These are phyloP conservation scores for Viola odorata DNA, from an alignment of 345 rosid species.

Conservation along the genomic window DNA sequence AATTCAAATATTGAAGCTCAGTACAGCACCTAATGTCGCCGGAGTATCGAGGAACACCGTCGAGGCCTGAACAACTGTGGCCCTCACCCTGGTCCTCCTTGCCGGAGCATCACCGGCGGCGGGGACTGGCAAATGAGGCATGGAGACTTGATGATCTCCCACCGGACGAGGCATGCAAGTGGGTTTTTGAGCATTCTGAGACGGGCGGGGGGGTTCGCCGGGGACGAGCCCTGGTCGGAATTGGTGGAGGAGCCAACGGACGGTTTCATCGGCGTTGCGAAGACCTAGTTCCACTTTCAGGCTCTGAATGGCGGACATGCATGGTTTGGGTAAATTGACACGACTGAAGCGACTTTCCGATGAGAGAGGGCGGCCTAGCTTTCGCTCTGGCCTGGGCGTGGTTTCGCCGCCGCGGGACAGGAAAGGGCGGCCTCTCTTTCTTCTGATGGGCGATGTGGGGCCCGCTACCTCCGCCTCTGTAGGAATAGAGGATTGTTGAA, in stretches of 20 bases:
- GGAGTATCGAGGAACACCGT: conserved; percentile 21
- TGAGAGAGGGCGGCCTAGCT: not conserved
- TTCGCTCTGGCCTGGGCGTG: too few species aligned
- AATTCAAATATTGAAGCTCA: not conserved
- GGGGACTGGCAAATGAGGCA: not conserved
- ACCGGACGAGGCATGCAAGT: conserved; percentile 3
- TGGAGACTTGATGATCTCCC: not conserved
- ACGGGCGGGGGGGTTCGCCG: too few species aligned
- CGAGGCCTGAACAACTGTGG: conserved; percentile 22
- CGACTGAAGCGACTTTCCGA: too few species aligned
- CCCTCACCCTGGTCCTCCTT: conserved; percentile 2
- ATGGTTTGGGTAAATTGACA: not conserved
- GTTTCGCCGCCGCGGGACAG: too few species aligned
- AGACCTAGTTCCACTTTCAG: conserved; percentile 16
- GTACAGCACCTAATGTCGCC: conserved; percentile 14
- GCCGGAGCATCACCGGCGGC: not conserved
- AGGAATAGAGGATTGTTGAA: too few species aligned
- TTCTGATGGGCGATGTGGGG: too few species aligned
- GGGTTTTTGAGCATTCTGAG: not conserved
- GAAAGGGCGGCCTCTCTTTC: too few species aligned
- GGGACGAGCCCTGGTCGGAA: conserved; percentile 7
- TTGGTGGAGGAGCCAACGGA: conserved; percentile 19
- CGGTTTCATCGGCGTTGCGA: not conserved
- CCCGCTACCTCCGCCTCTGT: too few species aligned
- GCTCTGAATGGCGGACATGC: too few species aligned